Conservation (phyloP, 805 yeast genomes). For the Yarrowia hollandica region DNA sequence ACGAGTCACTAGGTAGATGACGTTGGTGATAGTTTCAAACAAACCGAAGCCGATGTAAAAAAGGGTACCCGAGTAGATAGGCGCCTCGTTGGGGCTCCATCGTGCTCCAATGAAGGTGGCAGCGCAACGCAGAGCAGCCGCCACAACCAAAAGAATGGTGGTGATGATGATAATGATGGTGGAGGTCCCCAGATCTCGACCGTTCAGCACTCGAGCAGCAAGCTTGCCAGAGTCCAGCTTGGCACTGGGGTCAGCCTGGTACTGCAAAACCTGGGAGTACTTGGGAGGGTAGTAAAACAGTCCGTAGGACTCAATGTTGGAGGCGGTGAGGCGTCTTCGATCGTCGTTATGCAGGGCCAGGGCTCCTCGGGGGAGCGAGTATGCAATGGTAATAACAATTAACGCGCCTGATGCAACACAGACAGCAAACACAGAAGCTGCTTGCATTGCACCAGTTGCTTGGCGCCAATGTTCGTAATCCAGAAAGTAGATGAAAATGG, state of each 20-base stretch:
- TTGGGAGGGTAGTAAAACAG: slow-evolving; percentile 18
- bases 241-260: slow-evolving; percentile 21
- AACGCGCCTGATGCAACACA: slow-evolving; percentile 58
- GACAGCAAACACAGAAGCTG: slow-evolving; percentile 50
- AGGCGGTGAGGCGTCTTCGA: slow-evolving; percentile 13
- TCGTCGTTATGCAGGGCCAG: slow-evolving; percentile 14
- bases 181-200: slow-evolving; percentile 11
- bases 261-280: slow-evolving; percentile 21
- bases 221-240: slow-evolving; percentile 21
- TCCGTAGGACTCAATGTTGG: slow-evolving; percentile 27
- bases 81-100: slow-evolving; percentile 4
- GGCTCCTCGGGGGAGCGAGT: slow-evolving; percentile 36
- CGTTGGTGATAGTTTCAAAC: slow-evolving; percentile 58
- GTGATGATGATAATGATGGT: slow-evolving; percentile 16
- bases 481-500: slow-evolving; percentile 62
- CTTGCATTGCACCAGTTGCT: slow-evolving; percentile 57
- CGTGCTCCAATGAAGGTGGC: slow-evolving; percentile 4
- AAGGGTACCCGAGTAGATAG: slow-evolving; percentile 34
- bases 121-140: slow-evolving; percentile 15
- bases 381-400: slow-evolving; percentile 52
- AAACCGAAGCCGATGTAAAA: slow-evolving; percentile 72
- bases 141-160: not conserved
- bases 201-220: slow-evolving; percentile 23
- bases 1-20: slow-evolving; percentile 62
- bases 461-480: slow-evolving; percentile 47